Conservation (phyloP, 139 green algal genomes). For the Micromonas commoda region DNA sequence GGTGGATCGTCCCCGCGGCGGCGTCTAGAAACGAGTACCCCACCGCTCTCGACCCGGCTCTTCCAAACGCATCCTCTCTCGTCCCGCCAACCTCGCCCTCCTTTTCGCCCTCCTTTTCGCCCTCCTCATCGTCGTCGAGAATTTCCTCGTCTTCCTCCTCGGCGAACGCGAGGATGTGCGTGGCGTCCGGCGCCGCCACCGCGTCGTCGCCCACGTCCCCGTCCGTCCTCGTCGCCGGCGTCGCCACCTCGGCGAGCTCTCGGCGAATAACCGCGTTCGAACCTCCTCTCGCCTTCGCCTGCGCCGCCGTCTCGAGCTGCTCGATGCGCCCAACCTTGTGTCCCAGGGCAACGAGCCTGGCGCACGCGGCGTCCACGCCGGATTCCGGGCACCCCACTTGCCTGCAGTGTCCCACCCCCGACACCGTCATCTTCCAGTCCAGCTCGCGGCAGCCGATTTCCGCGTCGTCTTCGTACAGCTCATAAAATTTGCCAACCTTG, state of each 20-base stretch:
- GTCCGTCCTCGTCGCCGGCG: conserved; percentile 27
- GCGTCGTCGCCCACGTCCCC: background rate
- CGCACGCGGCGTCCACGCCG: conserved; percentile 37
- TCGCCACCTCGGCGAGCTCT: conserved; percentile 36
- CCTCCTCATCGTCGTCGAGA: background rate
- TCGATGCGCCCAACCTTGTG: conserved; percentile 43
- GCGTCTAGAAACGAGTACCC: background rate
- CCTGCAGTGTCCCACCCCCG: conserved; percentile 41
- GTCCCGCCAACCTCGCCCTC: no score
- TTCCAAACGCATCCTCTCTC: no score
- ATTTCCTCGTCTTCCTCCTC: background rate
- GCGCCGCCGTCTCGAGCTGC: conserved; percentile 41
- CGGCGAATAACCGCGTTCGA: conserved; percentile 37
- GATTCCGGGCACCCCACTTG: conserved; percentile 43
- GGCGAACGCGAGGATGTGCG: background rate
- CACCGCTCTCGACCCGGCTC: no score
- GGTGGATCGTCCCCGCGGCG: background rate
- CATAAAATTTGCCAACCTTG: conserved; percentile 26
- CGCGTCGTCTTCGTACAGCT: conserved; percentile 30
- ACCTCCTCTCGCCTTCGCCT: conserved; percentile 38
- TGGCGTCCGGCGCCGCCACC: background rate
- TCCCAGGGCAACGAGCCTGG: background rate
- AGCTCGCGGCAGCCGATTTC: conserved; percentile 24
- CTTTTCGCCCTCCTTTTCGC: background rate
- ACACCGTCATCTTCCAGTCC: conserved; percentile 43